Evolutionary conservation across 208 protist genomes (phyloP), one percentile per base, ranked within the genome.

Genomic region (Crithidia sp.): DNA sequence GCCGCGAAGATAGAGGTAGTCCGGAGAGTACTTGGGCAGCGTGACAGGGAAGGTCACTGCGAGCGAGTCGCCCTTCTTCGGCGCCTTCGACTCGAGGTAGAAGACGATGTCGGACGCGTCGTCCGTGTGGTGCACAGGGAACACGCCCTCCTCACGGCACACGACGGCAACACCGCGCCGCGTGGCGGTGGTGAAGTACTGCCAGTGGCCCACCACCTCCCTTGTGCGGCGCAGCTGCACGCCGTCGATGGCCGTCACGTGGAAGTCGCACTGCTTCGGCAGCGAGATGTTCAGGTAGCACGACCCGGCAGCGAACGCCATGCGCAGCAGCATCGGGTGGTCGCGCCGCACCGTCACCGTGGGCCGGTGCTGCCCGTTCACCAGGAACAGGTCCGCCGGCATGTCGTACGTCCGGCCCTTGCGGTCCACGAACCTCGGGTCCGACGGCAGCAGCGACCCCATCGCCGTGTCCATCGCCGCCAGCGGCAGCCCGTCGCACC

Each of bases 131-230:
- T 76, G 67, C 36, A 95, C 83, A 36, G 87, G 86, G 52, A 88
- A 84, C 17, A 49, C 44, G 3, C 82, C 86, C 12, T 70, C 37
- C 54, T 81, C 65, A 16, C 74, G 47, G 83, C 92, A 97, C 56
- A 89, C 55, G 3, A 80, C 75, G 7, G 86, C 76, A 8, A 88
- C 55, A 45, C 83, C 82, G 36, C 87, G 82, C 12, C 90, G 84
- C 6, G 88, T 94, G 7, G 90, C 85, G 17, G 87, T 93, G 49
- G 90, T 92, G 82, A 95, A 95, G 67, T 94, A 95, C 16, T 93
- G 74, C 84, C 87, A 95, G 16, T 64, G 54, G 0, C 67, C 37
- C 55, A 77, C 75, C 17, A 90, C 65, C 58, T 82, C 72, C 36
- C 80, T 64, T 13, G 84, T 90, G 61, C 67, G 73, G 3, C 62